Conservation (phyloP, 371 early-diverging fungal species). For the Mortierella sp. region DNA sequence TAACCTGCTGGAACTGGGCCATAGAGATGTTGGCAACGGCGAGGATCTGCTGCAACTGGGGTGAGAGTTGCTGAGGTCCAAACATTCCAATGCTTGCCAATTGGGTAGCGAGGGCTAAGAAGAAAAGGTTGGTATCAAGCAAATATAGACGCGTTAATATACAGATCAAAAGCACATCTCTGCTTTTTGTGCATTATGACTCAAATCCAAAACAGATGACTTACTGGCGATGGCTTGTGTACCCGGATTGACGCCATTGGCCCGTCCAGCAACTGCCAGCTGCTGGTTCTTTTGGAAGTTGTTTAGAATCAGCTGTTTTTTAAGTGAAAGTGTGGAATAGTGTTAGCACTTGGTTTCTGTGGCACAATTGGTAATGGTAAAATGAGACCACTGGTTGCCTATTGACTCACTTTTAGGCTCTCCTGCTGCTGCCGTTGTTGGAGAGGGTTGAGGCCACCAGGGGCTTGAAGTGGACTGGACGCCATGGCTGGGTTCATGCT, state of each 20-base stretch:
- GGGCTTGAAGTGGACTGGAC: slow-evolving; percentile 12
- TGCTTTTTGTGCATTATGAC: too few relatives aligned
- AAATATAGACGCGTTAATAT: neutral
- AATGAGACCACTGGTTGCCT: too few relatives aligned
- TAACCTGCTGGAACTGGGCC: slow-evolving; percentile 32
- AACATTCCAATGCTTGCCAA: slow-evolving; percentile 38
- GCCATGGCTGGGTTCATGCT: slow-evolving; percentile 33
- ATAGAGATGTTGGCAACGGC: slow-evolving; percentile 12
- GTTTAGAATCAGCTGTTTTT: slow-evolving; percentile 19
- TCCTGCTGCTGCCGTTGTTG: slow-evolving; percentile 30
- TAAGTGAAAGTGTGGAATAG: neutral
- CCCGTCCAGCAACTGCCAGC: slow-evolving; percentile 25
- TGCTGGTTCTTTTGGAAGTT: slow-evolving; percentile 45
- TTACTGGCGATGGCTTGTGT: slow-evolving; percentile 30
- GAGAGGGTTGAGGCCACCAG: neutral
- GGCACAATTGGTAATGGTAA: too few relatives aligned
- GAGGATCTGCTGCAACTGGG: slow-evolving; percentile 36
- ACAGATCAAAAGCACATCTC: neutral
- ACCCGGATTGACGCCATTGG: slow-evolving; percentile 14
- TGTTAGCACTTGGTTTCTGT: too few relatives aligned
- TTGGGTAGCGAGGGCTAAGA: slow-evolving; percentile 25
- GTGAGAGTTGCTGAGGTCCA: slow-evolving; percentile 27
- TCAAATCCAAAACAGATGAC: neutral
- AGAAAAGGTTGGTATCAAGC: neutral
- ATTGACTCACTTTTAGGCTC: slow-evolving; percentile 15